Percentiles rank a stretch among this genome's conserved stretches.
phyloP scores from a whole-genome alignment of 139 green algal genomes.

The Micractinium conductrix region DNA sequence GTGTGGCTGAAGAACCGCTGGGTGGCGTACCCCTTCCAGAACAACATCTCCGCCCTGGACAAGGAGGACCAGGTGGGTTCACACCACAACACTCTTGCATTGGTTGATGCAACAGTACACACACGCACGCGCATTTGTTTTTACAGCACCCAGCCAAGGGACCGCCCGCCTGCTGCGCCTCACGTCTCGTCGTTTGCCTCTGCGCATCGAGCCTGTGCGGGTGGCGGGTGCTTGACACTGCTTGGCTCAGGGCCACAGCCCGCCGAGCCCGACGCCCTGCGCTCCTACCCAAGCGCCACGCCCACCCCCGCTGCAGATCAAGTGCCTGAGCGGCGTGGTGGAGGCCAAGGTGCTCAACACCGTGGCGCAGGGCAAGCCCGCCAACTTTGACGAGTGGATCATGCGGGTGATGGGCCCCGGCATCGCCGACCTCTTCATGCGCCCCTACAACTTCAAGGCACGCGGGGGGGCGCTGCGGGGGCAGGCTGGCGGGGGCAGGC shows the following conservation, averaged over 20 bases:
- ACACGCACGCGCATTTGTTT: too few species aligned
- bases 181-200: too few species aligned
- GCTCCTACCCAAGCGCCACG: too few species aligned
- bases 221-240: too few species aligned
- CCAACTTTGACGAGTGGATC: conserved; percentile 97
- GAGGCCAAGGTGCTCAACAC: conserved; percentile 86
- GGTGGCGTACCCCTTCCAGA: conserved; percentile 95
- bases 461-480: background rate
- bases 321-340: conserved; percentile 83
- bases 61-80: conserved; percentile 89
- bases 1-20: conserved; percentile 87
- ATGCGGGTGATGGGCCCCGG: conserved; percentile 84
- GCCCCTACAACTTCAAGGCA: conserved; percentile 97
- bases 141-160: too few species aligned
- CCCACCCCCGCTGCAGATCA: conserved; percentile 54
- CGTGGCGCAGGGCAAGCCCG: conserved; percentile 65
- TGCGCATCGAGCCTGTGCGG: too few species aligned
- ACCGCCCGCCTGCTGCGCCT: too few species aligned
- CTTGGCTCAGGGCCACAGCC: too few species aligned
- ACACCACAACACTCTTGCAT: too few species aligned
- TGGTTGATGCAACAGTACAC: too few species aligned
- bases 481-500: background rate
- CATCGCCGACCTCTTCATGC: conserved; percentile 95
- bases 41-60: conserved; percentile 87
- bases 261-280: too few species aligned